A percentile compares a stretch with the other conserved stretches of the same genome.
These are phyloP conservation scores for Leptomonas pyrrhocoris DNA, from an alignment of 208 protist genomes.

Conservation along the genomic window DNA sequence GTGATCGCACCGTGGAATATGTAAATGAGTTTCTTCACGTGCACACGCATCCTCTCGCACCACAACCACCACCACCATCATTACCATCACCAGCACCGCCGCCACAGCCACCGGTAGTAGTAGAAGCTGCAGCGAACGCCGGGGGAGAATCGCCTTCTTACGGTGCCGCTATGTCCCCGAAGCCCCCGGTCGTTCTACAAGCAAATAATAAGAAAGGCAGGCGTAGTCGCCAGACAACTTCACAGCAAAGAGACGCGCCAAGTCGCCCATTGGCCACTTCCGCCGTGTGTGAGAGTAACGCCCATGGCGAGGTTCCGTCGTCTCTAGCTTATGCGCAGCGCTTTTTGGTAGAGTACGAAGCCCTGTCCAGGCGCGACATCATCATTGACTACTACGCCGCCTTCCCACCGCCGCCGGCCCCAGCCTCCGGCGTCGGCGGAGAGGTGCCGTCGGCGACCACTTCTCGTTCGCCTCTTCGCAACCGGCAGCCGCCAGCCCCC, in stretches of 20 bases:
- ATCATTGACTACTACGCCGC: conserved; percentile 49
- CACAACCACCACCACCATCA: too few relatives aligned
- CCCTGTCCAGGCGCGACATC: conserved; percentile 32
- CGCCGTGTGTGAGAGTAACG: background rate
- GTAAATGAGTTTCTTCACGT: background rate
- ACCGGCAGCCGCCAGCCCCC: background rate
- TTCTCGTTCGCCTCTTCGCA: background rate
- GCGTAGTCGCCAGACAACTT: background rate
- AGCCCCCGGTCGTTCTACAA: background rate
- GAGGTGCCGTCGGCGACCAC: background rate
- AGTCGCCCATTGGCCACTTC: background rate
- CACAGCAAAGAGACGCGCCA: background rate
- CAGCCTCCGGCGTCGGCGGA: background rate
- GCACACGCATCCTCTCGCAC: background rate
- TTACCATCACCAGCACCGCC: too few relatives aligned
- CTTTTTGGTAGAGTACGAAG: conserved; percentile 35
- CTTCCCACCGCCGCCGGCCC: conserved; percentile 15
- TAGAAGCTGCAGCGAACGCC: background rate
- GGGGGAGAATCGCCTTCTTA: background rate
- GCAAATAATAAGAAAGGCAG: background rate
- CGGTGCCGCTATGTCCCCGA: background rate
- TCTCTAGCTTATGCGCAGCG: conserved; percentile 13
- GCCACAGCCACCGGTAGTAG: background rate
- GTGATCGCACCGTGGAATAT: background rate
- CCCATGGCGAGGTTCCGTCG: background rate